Evolutionary conservation across 192 early-diverging fungal genomes (phyloP).

Genomic region (Backusella tarrabulga): DNA sequence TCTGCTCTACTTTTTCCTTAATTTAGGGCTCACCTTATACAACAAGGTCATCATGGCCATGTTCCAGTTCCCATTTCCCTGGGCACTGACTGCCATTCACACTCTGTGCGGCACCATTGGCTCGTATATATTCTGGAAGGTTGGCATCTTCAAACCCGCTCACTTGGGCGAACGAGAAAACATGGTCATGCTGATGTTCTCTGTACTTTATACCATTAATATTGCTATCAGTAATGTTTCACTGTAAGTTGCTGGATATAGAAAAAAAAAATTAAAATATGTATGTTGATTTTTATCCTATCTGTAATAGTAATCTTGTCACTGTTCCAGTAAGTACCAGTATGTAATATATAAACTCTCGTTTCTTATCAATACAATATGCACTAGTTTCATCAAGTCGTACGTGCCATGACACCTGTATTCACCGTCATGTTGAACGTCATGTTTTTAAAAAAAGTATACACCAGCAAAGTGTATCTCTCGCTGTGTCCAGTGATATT

Average conservation of each 20-base stretch:
- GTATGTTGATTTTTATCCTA: conserved; percentile 9
- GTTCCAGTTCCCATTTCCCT: conserved; percentile 76
- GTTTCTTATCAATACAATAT: not conserved
- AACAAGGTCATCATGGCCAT: conserved; percentile 81
- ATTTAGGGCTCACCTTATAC: conserved; percentile 78
- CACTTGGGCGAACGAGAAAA: conserved; percentile 55
- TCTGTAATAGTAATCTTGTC: conserved; percentile 18
- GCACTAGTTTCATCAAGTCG: conserved; percentile 72
- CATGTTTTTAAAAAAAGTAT: conserved; percentile 56
- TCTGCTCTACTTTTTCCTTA: conserved; percentile 68
- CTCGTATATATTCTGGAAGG: conserved; percentile 44
- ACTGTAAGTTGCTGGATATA: conserved; percentile 51
- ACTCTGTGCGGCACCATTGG: conserved; percentile 72
- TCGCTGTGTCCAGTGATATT: conserved; percentile 66
- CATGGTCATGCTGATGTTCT: conserved; percentile 73
- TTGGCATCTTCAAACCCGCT: conserved; percentile 53
- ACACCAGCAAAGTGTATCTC: conserved; percentile 54
- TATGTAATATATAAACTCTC: not conserved
- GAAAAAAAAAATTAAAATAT: conserved; percentile 22
- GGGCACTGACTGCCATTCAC: conserved; percentile 87
- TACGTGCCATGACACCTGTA: conserved; percentile 79
- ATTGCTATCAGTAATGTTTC: conserved; percentile 86
- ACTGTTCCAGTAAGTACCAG: conserved; percentile 35
- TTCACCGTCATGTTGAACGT: conserved; percentile 71
- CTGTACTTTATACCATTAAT: conserved; percentile 85